Evolutionary conservation across 2,329 filamentous ascomycete genomes (phyloP).

Genomic region (Fusarium heterosporum): DNA sequence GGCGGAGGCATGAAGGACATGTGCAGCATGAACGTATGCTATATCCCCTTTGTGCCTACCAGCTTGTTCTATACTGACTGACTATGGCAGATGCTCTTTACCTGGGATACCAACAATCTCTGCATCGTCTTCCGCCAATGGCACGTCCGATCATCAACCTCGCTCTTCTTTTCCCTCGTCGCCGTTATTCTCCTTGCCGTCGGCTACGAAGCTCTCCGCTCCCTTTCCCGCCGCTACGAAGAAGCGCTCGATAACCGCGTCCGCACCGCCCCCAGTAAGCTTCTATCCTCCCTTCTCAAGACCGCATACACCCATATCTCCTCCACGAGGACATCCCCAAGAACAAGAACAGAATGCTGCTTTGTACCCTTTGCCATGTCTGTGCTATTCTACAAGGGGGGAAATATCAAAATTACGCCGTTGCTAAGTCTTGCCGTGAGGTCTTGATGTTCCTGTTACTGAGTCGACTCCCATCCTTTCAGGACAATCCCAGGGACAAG

Average conservation of each 20-base stretch:
- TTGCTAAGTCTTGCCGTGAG: constrained; percentile 50
- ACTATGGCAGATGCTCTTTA: constrained; percentile 91
- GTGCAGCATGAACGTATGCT: constrained; percentile 91
- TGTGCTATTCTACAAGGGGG: constrained; percentile 24
- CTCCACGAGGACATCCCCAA: constrained; percentile 20
- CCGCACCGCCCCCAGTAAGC: constrained; percentile 66
- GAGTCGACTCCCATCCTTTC: constrained; percentile 72
- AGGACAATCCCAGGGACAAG: constrained; percentile 76
- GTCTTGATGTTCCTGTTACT: constrained; percentile 62
- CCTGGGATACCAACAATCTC: constrained; percentile 91
- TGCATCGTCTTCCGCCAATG: constrained; percentile 96
- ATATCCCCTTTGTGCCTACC: background rate
- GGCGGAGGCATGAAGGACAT: constrained; percentile 69
- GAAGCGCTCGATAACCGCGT: constrained; percentile 60
- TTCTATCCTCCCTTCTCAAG: constrained; percentile 3
- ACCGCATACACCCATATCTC: constrained; percentile 12
- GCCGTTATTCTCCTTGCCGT: constrained; percentile 85
- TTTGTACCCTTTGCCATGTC: constrained; percentile 21
- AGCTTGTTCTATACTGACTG: constrained; percentile 26
- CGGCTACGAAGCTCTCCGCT: constrained; percentile 92
- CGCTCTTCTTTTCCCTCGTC: constrained; percentile 84
- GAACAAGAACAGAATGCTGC: constrained; percentile 34
- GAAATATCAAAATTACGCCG: constrained; percentile 31
- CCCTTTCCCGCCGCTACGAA: constrained; percentile 82
- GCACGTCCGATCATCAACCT: constrained; percentile 80